Conservation (phyloP, 208 protist genomes). For the Leishmania mexicana region DNA sequence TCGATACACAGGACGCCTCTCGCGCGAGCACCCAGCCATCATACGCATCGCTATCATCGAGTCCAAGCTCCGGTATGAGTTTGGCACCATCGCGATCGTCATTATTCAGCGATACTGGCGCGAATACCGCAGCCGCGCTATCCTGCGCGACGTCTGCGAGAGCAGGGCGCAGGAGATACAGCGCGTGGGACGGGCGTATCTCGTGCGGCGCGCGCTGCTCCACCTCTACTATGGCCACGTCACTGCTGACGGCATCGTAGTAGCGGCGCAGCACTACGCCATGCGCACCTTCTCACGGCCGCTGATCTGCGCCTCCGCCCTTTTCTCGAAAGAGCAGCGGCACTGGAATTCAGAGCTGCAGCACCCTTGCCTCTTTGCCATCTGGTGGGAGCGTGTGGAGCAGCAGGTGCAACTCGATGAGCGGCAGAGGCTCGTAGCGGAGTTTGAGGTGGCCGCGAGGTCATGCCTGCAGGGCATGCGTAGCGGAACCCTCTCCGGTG, state of each 20-base stretch:
- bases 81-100: slow-evolving; percentile 32
- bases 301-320: slow-evolving; percentile 32
- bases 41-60: slow-evolving; percentile 41
- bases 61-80: slow-evolving; percentile 33
- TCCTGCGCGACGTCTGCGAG: slow-evolving; percentile 46
- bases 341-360: slow-evolving; percentile 65
- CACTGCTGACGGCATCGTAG: slow-evolving; percentile 19
- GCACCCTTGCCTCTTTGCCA: slow-evolving; percentile 33
- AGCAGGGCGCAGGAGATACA: slow-evolving; percentile 51
- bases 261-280: slow-evolving; percentile 27
- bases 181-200: slow-evolving; percentile 43
- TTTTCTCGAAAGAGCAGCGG: slow-evolving; percentile 41
- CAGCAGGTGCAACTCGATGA: slow-evolving; percentile 12
- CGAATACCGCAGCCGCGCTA: slow-evolving; percentile 34
- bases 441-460: slow-evolving; percentile 32
- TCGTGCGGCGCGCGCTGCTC: slow-evolving; percentile 31
- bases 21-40: slow-evolving; percentile 49
- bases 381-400: slow-evolving; percentile 29
- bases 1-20: slow-evolving; percentile 44
- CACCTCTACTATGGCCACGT: slow-evolving; percentile 20
- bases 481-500: not conserved
- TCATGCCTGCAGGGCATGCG: slow-evolving; percentile 14
- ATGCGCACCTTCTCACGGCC: slow-evolving; percentile 43
- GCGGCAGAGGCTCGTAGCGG: slow-evolving; percentile 23
- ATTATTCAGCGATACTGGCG: slow-evolving; percentile 57